phyloP scores from a whole-genome alignment of 495 filamentous ascomycete species.

The Durotheca rogersii region DNA sequence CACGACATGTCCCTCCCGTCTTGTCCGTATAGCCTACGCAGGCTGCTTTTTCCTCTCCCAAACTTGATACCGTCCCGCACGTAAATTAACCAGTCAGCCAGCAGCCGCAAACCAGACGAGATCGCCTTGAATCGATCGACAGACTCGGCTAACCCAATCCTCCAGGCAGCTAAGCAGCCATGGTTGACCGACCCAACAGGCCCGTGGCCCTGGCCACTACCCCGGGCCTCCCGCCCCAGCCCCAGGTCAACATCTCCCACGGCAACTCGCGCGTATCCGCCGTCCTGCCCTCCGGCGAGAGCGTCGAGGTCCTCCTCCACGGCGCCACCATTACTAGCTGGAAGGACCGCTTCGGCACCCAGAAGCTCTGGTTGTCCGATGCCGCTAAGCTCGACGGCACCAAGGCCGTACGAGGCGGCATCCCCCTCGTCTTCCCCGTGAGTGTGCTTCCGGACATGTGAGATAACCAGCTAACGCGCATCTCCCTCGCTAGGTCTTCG shows the following conservation, averaged over 20 bases:
- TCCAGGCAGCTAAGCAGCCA: constrained; percentile 35
- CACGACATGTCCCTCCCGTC: background rate
- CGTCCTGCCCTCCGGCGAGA: constrained; percentile 79
- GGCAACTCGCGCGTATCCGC: constrained; percentile 68
- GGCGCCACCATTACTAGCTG: constrained; percentile 93
- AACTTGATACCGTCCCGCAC: too few relatives aligned
- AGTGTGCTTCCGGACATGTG: constrained; percentile 38
- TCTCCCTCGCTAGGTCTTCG: constrained; percentile 72
- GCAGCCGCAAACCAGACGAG: background rate
- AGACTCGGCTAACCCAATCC: too few relatives aligned
- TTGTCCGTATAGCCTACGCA: too few relatives aligned
- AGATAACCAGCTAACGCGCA: constrained; percentile 10
- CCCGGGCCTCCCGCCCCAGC: constrained; percentile 61
- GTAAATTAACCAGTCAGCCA: background rate
- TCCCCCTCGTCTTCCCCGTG: constrained; percentile 96
- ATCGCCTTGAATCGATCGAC: too few relatives aligned
- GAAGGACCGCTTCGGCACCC: constrained; percentile 75
- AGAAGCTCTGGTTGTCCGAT: constrained; percentile 86
- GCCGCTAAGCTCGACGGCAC: constrained; percentile 64
- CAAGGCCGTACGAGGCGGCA: constrained; percentile 69
- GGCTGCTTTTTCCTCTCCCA: too few relatives aligned
- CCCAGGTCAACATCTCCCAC: constrained; percentile 65
- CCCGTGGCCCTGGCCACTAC: constrained; percentile 73
- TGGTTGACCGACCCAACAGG: constrained; percentile 84
- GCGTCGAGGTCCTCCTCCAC: constrained; percentile 78